Conservation (phyloP, 75 land plant genomes). For the Adiantum capillusveneris region DNA sequence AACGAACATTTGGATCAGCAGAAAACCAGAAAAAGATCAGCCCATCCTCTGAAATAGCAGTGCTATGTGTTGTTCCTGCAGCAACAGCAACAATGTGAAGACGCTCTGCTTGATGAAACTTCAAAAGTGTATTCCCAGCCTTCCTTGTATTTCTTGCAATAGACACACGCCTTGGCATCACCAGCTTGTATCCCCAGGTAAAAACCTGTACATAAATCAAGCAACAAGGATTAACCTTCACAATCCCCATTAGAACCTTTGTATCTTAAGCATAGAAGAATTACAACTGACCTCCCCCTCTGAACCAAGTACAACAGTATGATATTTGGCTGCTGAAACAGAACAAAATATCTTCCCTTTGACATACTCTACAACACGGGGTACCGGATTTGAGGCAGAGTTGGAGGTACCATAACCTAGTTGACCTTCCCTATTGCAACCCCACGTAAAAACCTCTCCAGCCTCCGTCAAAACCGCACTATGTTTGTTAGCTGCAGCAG, state of each 20-base stretch:
- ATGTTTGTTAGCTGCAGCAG: conserved; percentile 96
- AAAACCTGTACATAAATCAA: conserved; percentile 41
- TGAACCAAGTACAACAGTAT: conserved; percentile 72
- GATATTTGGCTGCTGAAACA: conserved; percentile 86
- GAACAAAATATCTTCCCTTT: conserved; percentile 59
- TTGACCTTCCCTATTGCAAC: conserved; percentile 91
- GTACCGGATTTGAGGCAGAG: conserved; percentile 91
- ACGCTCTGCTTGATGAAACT: conserved; percentile 65
- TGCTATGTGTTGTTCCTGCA: conserved; percentile 85
- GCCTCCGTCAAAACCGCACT: conserved; percentile 82
- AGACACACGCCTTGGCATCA: conserved; percentile 72
- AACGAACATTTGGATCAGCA: conserved; percentile 73
- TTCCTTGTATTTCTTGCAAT: conserved; percentile 71
- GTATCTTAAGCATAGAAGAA: too few relatives aligned
- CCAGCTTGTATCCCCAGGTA: conserved; percentile 95
- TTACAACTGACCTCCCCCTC: conserved; percentile 80
- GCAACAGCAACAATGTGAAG: conserved; percentile 74
- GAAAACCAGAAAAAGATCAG: conserved; percentile 83
- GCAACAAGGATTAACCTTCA: too few relatives aligned
- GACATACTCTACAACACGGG: conserved; percentile 76
- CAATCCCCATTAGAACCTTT: too few relatives aligned
- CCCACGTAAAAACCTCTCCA: conserved; percentile 98
- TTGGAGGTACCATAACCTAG: conserved; percentile 99
- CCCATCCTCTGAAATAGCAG: conserved; percentile 89
- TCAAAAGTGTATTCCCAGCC: conserved; percentile 48